phyloP scores from a whole-genome alignment of 176 grass and related monocot genomes.

The Stipa capillata region DNA sequence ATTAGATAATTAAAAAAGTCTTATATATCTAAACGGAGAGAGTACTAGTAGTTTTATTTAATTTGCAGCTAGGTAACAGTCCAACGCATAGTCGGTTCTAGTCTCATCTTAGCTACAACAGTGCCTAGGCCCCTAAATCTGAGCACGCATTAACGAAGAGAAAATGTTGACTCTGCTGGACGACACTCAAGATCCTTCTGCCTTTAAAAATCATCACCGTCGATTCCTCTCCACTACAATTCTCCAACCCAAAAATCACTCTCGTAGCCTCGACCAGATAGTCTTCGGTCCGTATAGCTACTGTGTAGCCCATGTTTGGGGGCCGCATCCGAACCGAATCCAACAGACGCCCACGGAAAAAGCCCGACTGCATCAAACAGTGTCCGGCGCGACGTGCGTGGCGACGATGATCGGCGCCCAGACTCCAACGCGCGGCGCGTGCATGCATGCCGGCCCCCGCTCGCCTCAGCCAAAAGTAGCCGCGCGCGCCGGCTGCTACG shows the following conservation, averaged over 20 bases:
- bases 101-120: neutral
- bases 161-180: neutral
- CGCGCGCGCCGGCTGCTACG: too few species aligned
- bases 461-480: neutral
- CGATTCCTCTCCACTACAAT: neutral
- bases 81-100: neutral
- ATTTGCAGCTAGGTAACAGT: too few species aligned
- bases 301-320: neutral
- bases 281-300: neutral
- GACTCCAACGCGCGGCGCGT: constrained; percentile 16
- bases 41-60: too few species aligned
- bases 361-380: constrained; percentile 10
- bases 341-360: neutral
- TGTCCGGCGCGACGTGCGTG: neutral
- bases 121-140: neutral
- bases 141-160: neutral
- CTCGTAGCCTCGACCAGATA: neutral
- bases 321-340: constrained; percentile 5
- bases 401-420: constrained; percentile 19
- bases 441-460: neutral
- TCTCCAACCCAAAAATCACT: neutral
- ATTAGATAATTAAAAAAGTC: too few species aligned
- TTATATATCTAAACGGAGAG: too few species aligned
- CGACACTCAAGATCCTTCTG: neutral
- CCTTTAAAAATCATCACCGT: neutral